Conservation (phyloP, 495 filamentous ascomycete genomes). For the Tirmania nivea region DNA sequence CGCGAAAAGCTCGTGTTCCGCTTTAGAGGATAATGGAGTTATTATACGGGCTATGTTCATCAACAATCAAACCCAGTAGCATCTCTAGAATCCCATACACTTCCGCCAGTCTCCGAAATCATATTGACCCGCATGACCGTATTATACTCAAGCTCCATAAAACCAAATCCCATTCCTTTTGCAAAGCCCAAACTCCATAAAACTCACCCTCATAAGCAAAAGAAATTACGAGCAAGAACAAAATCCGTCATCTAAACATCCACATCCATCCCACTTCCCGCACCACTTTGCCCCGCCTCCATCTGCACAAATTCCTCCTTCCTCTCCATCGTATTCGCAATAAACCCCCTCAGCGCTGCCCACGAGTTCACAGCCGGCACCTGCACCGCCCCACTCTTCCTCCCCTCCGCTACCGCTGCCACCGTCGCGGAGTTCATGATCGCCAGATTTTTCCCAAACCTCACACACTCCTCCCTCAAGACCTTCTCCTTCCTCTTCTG, state of each 20-base stretch:
- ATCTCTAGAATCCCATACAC: too few relatives aligned
- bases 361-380: slow-evolving; percentile 7
- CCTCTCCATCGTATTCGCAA: slow-evolving; percentile 22
- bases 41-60: too few relatives aligned
- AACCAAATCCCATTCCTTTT: too few relatives aligned
- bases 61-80: too few relatives aligned
- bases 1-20: too few relatives aligned
- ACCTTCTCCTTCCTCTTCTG: slow-evolving; percentile 63
- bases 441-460: slow-evolving; percentile 66
- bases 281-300: background rate
- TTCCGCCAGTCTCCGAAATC: too few relatives aligned
- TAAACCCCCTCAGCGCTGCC: slow-evolving; percentile 22
- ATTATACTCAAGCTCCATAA: too few relatives aligned
- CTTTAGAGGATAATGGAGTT: too few relatives aligned
- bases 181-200: too few relatives aligned
- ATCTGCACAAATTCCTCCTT: slow-evolving; percentile 18
- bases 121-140: too few relatives aligned
- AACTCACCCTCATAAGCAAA: too few relatives aligned
- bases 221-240: background rate
- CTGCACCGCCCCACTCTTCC: background rate
- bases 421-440: slow-evolving; percentile 30
- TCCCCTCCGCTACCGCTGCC: background rate
- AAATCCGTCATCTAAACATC: background rate
- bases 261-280: background rate
- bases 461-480: slow-evolving; percentile 52